Evolutionary conservation across 306 rosid genomes (phyloP).

Genomic region (Dalbergia cultrata): DNA sequence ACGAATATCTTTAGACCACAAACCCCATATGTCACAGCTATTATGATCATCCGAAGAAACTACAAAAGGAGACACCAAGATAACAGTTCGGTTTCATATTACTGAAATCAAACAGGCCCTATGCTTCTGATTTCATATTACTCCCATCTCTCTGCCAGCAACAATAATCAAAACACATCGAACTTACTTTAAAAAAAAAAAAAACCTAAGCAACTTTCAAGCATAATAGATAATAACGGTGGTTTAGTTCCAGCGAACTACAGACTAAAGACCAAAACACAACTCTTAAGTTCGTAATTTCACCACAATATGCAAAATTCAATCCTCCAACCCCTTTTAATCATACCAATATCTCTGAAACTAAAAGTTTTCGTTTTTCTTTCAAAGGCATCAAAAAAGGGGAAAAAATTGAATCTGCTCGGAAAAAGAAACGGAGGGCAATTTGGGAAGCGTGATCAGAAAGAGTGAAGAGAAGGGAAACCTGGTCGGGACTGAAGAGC

Average conservation of each 20-base stretch:
- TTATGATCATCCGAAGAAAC: background rate
- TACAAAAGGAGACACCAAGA: background rate
- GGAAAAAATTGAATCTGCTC: background rate
- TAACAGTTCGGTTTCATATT: background rate
- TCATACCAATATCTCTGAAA: background rate
- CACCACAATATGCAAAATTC: constrained; percentile 5
- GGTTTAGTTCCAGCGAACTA: background rate
- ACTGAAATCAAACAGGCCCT: too few relatives aligned
- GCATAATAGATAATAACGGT: background rate
- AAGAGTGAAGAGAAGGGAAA: constrained; percentile 32
- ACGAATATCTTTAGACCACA: constrained; percentile 32
- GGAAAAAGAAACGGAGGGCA: background rate
- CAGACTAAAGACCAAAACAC: background rate
- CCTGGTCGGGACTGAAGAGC: constrained; percentile 92
- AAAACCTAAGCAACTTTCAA: constrained; percentile 8
- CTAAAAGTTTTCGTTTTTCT: background rate
- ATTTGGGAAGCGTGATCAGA: background rate
- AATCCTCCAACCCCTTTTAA: background rate
- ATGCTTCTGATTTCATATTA: constrained; percentile 25
- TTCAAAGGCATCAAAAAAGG: background rate
- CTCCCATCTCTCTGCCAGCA: background rate
- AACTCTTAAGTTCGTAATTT: background rate
- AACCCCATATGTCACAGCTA: constrained; percentile 22
- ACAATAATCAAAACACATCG: constrained; percentile 30
- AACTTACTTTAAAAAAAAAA: background rate